Conservation (phyloP, 805 yeast genomes). For the Pichia cabralensis region DNA sequence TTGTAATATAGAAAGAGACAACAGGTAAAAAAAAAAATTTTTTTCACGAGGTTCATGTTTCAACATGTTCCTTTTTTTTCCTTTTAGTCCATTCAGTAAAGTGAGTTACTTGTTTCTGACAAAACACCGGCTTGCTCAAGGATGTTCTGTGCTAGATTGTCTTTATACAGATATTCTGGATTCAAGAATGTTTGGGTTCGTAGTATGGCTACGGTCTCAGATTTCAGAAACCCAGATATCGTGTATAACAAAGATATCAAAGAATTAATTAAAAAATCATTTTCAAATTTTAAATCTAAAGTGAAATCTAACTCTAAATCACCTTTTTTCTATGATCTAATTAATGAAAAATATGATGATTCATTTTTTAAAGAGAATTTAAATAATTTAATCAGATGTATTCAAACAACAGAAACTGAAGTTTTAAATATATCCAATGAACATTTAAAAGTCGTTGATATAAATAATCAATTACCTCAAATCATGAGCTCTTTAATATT, state of each 20-base stretch:
- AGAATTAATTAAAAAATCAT: conserved; percentile 7
- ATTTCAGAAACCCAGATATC: neutral
- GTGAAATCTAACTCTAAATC: conserved; percentile 1
- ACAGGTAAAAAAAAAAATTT: too few relatives aligned
- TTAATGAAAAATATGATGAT: conserved; percentile 5
- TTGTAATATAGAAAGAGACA: too few relatives aligned
- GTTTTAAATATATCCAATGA: conserved; percentile 3
- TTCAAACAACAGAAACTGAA: conserved; percentile 6
- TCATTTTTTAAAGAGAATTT: conserved; percentile 7
- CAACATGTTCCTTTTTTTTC: too few relatives aligned
- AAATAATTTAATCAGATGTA: conserved; percentile 3
- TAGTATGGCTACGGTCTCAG: neutral
- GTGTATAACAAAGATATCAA: conserved; percentile 3
- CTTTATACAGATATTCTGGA: neutral
- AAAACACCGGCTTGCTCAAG: too few relatives aligned
- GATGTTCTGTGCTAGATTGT: too few relatives aligned
- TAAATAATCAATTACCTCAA: conserved; percentile 2
- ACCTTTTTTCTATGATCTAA: conserved; percentile 9
- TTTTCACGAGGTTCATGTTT: too few relatives aligned
- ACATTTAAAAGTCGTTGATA: conserved; percentile 1
- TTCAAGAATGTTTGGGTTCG: too few relatives aligned
- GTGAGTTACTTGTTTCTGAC: too few relatives aligned
- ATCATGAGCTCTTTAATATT: conserved; percentile 6
- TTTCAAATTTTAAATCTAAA: conserved; percentile 8
- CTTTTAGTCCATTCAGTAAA: too few relatives aligned